phyloP scores from a whole-genome alignment of 352 stramenopile species.

The Globisporangium heterothallicum region DNA sequence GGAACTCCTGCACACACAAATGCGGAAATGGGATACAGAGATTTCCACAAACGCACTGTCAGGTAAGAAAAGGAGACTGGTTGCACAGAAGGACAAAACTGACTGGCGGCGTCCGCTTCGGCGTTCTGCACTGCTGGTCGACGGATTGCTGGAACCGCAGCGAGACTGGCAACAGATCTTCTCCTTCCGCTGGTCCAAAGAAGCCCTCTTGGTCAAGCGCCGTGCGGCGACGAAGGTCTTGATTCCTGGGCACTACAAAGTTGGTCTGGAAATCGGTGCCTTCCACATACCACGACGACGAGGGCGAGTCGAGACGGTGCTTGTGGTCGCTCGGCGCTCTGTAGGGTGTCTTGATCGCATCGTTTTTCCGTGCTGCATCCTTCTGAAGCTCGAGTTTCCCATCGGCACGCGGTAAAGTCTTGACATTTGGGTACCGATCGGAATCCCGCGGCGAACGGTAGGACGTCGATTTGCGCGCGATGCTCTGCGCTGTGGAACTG shows the following conservation, averaged over 20 bases:
- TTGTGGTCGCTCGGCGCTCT: constrained; percentile 33
- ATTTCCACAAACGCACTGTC: too few relatives aligned
- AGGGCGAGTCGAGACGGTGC: constrained; percentile 32
- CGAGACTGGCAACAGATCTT: constrained; percentile 30
- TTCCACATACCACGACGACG: constrained; percentile 15
- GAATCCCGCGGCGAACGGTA: constrained; percentile 22
- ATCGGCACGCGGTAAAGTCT: constrained; percentile 20
- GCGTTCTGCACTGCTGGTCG: constrained; percentile 9
- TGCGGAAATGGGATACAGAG: too few relatives aligned
- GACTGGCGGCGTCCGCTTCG: neutral
- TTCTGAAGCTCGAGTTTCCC: constrained; percentile 26
- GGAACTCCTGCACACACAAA: constrained; percentile 22
- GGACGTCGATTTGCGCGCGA: constrained; percentile 5
- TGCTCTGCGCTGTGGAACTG: neutral
- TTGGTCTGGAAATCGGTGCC: constrained; percentile 58
- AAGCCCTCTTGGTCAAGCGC: constrained; percentile 62
- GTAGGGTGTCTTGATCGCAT: constrained; percentile 40
- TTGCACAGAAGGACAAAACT: too few relatives aligned
- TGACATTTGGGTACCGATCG: constrained; percentile 21
- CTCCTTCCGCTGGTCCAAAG: constrained; percentile 29
- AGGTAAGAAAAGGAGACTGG: neutral
- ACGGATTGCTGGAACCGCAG: constrained; percentile 20
- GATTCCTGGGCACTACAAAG: constrained; percentile 53
- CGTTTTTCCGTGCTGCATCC: constrained; percentile 40
- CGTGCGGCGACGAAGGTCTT: constrained; percentile 49